Evolutionary conservation across 192 early-diverging fungal species (phyloP), one percentile per base, ranked within the genome.

Genomic region (Backusella luteola): DNA sequence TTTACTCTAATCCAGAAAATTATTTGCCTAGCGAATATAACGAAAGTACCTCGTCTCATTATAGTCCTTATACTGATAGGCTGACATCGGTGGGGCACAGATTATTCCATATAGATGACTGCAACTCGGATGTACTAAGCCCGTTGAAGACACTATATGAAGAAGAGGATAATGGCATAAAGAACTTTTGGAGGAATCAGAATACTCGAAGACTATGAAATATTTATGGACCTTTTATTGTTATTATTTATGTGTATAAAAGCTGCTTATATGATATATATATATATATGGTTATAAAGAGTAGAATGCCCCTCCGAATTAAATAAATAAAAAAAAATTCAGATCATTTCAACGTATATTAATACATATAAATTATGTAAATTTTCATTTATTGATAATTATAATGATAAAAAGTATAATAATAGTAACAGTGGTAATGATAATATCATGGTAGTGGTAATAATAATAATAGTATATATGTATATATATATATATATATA

Each of bases 151-250:
- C 34, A 19, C 6, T 38, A 4, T 21, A 69, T 14, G 68, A 38
- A 41, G 68, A 69, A 38, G 34, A 38, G 3, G 35, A 36, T 69
- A 38, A 46, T 41, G 41, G 42, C 34, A 19, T 71, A 29, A 32
- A 41, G 42, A 49, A 71, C 44, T 71, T 71, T 49, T 71, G 70
- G 70, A 44, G 17, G 17, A 23, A 14, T 49, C 70, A 71, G 42
- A 1, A 32, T 49, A 34, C 26, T 9, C 41, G 44, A 71, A 71
- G 23, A 71, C 46, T 49, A 44, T 49, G 42, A 44, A 49, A n/a
- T 49, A 8, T 17, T 12, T 38, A 44, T 44, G 5, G 42, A 12
- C 4, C 15, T 2, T 44, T 44, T 39, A 39, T 17, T 44, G 15
- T 1, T 44, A 44, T 44, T 39, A 39, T 39, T 39, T 39, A 12